These are phyloP conservation scores for Ogataea corticis DNA, from an alignment of 805 yeast species.

Conservation along the genomic window DNA sequence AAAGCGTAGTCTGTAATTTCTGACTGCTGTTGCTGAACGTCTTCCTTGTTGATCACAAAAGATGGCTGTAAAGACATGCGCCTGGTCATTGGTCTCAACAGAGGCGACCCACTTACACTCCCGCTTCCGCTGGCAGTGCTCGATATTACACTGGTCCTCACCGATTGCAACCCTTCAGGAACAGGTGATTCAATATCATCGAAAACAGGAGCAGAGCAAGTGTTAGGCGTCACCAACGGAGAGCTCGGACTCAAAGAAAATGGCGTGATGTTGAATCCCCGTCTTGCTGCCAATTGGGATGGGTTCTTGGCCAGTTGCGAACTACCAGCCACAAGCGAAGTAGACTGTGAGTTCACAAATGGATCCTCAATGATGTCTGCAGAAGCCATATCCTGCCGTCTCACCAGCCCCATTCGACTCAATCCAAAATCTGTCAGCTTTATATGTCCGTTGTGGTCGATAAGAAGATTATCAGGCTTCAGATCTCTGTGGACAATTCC, in stretches of 20 bases:
- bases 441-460: slow-evolving; percentile 84
- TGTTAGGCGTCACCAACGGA: slow-evolving; percentile 23
- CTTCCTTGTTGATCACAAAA: slow-evolving; percentile 53
- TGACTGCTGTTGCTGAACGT: slow-evolving; percentile 22
- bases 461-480: slow-evolving; percentile 90
- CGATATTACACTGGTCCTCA: slow-evolving; percentile 35
- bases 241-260: slow-evolving; percentile 30
- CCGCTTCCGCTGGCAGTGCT: slow-evolving; percentile 29
- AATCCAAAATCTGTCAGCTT: slow-evolving; percentile 95
- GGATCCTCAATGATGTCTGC: slow-evolving; percentile 22
- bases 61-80: slow-evolving; percentile 58
- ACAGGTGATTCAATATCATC: slow-evolving; percentile 23
- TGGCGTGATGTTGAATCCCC: slow-evolving; percentile 25
- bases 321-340: slow-evolving; percentile 14
- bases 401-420: slow-evolving; percentile 83
- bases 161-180: background rate
- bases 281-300: slow-evolving; percentile 5
- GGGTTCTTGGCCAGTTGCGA: background rate
- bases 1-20: slow-evolving; percentile 53
- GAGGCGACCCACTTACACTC: slow-evolving; percentile 45
- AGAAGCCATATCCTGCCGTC: slow-evolving; percentile 58
- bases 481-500: slow-evolving; percentile 94
- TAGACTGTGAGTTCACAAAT: slow-evolving; percentile 14
- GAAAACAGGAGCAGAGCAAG: slow-evolving; percentile 12
- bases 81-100: slow-evolving; percentile 46